Evolutionary conservation across 305 asterid genomes (phyloP).

Genomic region (Solanum hybrid): DNA sequence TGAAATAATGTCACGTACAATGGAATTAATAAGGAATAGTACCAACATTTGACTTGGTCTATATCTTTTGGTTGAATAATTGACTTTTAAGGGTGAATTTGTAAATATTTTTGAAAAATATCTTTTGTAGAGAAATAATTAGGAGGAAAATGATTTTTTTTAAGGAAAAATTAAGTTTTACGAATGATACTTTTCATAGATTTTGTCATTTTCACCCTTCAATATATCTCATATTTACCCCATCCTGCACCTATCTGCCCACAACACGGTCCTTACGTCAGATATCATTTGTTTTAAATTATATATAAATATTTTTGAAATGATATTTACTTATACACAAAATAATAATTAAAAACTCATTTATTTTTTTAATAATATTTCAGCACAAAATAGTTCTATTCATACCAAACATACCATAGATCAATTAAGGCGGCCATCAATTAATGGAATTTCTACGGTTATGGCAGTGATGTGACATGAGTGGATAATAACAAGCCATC

Average conservation of each 20-base stretch:
- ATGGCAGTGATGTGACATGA: not conserved
- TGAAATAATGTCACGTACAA: not conserved
- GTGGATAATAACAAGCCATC: not conserved
- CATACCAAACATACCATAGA: not conserved
- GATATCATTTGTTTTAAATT: too few relatives aligned
- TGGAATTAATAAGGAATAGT: not conserved
- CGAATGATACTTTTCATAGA: too few relatives aligned
- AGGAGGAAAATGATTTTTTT: not conserved
- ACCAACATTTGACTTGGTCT: not conserved
- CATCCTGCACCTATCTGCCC: not conserved
- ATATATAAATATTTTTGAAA: too few relatives aligned
- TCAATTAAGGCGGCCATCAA: too few relatives aligned
- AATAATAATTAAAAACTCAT: not conserved
- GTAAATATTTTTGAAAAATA: too few relatives aligned
- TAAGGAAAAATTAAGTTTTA: too few relatives aligned
- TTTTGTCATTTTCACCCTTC: not conserved
- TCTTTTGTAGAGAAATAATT: too few relatives aligned
- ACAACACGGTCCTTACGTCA: not conserved
- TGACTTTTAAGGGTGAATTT: not conserved
- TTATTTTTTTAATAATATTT: not conserved
- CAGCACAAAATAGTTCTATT: not conserved
- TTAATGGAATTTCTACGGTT: not conserved
- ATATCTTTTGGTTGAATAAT: not conserved
- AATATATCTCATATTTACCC: too few relatives aligned
- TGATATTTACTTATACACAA: too few relatives aligned